These are phyloP conservation scores for Beauveria sp. DNA, from an alignment of 2,329 filamentous ascomycete genomes.

Conservation along the genomic window DNA sequence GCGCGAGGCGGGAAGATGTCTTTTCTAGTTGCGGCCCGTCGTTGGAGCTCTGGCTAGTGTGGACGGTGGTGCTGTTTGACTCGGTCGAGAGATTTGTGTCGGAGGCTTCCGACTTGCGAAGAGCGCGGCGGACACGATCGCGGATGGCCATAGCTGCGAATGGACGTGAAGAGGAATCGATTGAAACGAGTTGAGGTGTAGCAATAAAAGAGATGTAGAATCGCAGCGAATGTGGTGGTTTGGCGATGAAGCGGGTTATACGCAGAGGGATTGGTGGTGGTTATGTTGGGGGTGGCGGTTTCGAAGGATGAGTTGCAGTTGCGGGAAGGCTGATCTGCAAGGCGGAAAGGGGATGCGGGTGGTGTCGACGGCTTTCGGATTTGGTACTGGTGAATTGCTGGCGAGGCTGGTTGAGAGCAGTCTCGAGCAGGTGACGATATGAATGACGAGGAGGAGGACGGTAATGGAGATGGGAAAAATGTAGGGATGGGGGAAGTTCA, in stretches of 20 bases:
- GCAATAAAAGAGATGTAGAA: background rate
- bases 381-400: background rate
- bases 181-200: background rate
- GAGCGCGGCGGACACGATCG: slow-evolving; percentile 33
- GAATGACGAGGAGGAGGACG: background rate
- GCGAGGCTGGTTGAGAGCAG: background rate
- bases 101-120: slow-evolving; percentile 30
- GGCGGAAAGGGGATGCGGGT: background rate
- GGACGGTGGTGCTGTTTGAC: slow-evolving; percentile 23
- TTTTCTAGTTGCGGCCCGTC: slow-evolving; percentile 25
- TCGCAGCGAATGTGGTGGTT: background rate
- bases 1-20: slow-evolving; percentile 23
- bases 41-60: slow-evolving; percentile 17
- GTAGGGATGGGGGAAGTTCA: background rate
- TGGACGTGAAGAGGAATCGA: background rate
- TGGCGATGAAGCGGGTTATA: slow-evolving; percentile 1
- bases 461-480: background rate
- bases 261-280: background rate
- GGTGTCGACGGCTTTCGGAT: slow-evolving; percentile 6
- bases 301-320: background rate
- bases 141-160: slow-evolving; percentile 34
- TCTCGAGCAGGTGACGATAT: background rate
- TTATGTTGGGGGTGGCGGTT: slow-evolving; percentile 1
- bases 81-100: slow-evolving; percentile 26
- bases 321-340: slow-evolving; percentile 3